Conservation (phyloP, 169 alveolate species). For the Amoebophrya sp. region DNA sequence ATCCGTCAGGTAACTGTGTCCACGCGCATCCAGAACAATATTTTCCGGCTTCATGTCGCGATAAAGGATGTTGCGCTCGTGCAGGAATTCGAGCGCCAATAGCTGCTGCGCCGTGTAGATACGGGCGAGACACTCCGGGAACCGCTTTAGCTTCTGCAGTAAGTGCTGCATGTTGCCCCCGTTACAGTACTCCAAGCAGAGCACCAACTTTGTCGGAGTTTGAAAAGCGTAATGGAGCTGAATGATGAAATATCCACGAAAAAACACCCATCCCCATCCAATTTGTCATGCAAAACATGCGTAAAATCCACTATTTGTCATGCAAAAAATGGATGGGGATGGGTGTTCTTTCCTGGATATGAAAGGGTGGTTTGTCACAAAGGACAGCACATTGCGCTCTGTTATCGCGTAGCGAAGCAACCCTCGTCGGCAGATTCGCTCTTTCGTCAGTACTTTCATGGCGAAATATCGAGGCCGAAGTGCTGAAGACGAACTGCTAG, state of each 20-base stretch:
- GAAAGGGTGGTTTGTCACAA: not conserved
- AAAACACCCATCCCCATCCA: too few relatives aligned
- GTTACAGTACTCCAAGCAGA: constrained; percentile 63
- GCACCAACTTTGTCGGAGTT: constrained; percentile 57
- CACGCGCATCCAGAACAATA: constrained; percentile 70
- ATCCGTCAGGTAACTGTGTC: constrained; percentile 73
- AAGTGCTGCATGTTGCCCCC: constrained; percentile 64
- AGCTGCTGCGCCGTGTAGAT: constrained; percentile 49
- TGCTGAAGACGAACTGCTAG: not conserved
- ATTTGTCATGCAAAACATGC: too few relatives aligned
- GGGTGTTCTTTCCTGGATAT: too few relatives aligned
- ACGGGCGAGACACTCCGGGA: not conserved
- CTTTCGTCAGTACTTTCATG: too few relatives aligned
- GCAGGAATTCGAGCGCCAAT: constrained; percentile 70
- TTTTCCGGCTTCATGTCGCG: constrained; percentile 82
- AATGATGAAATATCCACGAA: too few relatives aligned
- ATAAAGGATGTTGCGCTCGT: constrained; percentile 66
- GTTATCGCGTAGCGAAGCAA: not conserved
- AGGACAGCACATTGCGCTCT: not conserved
- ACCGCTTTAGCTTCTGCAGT: constrained; percentile 53
- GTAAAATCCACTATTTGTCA: too few relatives aligned
- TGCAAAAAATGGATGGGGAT: too few relatives aligned
- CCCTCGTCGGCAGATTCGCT: too few relatives aligned
- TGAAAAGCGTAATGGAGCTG: constrained; percentile 53
- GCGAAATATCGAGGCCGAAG: too few relatives aligned